Evolutionary conservation across 1,284 basidiomycete genomes (phyloP).

Genomic region (Cutaneotrichosporon sp.): DNA sequence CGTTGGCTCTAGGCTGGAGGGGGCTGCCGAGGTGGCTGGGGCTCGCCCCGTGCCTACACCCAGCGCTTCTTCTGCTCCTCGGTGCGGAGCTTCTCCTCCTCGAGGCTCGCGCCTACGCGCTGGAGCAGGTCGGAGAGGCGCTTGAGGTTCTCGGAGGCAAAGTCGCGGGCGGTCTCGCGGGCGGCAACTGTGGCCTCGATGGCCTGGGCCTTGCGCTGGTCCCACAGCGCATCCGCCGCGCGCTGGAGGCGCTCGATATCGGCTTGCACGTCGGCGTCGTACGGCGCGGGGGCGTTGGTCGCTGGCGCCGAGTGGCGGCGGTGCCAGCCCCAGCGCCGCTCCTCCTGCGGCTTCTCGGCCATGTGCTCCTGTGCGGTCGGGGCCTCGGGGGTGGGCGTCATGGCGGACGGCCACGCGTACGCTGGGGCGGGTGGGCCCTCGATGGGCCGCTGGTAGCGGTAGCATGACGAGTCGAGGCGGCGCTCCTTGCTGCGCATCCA

Average conservation of each 20-base stretch:
- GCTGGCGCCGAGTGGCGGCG: neutral
- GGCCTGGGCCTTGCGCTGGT: slow-evolving; percentile 5
- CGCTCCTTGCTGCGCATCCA: neutral
- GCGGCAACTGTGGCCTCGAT: neutral
- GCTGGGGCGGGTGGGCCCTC: neutral
- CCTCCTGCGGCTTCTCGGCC: neutral
- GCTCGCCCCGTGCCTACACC: neutral
- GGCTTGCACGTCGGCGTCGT: neutral
- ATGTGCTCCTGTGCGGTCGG: slow-evolving; percentile 1
- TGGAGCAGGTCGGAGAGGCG: neutral
- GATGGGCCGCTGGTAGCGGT: neutral
- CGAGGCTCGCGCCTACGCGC: neutral
- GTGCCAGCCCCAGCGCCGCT: neutral
- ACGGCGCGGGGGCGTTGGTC: neutral
- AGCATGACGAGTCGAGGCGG: neutral
- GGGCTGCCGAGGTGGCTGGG: neutral
- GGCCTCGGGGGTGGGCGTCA: neutral
- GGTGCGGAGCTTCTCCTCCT: slow-evolving; percentile 5
- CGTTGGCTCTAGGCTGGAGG: neutral
- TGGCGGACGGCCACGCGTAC: slow-evolving; percentile 2
- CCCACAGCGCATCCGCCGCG: slow-evolving; percentile 6
- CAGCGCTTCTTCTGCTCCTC: slow-evolving; percentile 4
- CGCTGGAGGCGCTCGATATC: slow-evolving; percentile 2
- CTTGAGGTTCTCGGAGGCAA: neutral
- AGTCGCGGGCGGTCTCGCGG: neutral